Evolutionary conservation across 1,139 yeast genomes (phyloP).

Genomic region (Pichia sp.): DNA sequence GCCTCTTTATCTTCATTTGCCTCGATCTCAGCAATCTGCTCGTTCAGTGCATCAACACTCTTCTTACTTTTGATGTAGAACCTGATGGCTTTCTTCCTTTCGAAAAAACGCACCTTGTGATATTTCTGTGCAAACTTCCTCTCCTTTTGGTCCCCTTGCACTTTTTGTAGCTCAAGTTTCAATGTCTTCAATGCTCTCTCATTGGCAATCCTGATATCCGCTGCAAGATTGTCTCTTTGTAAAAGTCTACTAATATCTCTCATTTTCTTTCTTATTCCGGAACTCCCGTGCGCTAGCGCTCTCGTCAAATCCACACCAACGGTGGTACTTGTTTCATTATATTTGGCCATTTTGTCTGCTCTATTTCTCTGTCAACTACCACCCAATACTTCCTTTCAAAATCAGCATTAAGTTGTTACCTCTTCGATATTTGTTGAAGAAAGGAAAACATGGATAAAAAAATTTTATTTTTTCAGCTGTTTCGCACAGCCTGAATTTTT

Average conservation of each 20-base stretch:
- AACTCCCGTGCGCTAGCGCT: constrained; percentile 29
- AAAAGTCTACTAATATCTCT: constrained; percentile 79
- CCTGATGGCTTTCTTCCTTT: constrained; percentile 80
- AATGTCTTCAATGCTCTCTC: constrained; percentile 83
- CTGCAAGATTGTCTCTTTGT: constrained; percentile 57
- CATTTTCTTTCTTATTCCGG: constrained; percentile 75
- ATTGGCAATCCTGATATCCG: constrained; percentile 71
- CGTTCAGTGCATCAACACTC: constrained; percentile 39
- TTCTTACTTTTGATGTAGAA: constrained; percentile 62
- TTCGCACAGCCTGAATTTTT: constrained; percentile 12
- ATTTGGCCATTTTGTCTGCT: constrained; percentile 10
- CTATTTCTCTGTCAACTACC: too few relatives aligned
- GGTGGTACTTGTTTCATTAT: constrained; percentile 11
- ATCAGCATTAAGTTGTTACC: not conserved
- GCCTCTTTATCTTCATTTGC: constrained; percentile 27
- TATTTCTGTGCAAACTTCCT: constrained; percentile 69
- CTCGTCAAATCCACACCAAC: constrained; percentile 28
- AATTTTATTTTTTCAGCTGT: not conserved
- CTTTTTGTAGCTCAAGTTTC: constrained; percentile 57
- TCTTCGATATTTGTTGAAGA: not conserved
- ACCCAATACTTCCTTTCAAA: not conserved
- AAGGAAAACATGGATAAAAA: not conserved
- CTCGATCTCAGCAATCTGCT: constrained; percentile 5
- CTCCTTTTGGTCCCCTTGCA: constrained; percentile 47
- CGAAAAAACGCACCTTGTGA: constrained; percentile 92